Conservation (phyloP, 2,329 filamentous ascomycete genomes). For the Teratosphaeriaceae sp. region DNA sequence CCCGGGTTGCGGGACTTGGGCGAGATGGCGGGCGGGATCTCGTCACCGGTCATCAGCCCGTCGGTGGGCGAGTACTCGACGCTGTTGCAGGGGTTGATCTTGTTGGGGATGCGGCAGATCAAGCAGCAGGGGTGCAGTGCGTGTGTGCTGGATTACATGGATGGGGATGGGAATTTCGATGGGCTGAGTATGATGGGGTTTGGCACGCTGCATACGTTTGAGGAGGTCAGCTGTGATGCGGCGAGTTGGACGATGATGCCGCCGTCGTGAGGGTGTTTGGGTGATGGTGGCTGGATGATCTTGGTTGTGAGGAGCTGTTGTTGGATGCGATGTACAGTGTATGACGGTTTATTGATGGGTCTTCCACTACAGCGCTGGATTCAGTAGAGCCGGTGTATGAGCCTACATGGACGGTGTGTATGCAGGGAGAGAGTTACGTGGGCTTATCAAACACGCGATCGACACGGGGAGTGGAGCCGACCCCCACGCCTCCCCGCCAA, state of each 20-base stretch:
- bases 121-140: constrained; percentile 68
- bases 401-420: no score
- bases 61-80: constrained; percentile 61
- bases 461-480: no score
- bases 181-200: constrained; percentile 75
- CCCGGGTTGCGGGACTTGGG: constrained; percentile 58
- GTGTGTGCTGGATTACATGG: constrained; percentile 71
- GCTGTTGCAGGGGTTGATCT: constrained; percentile 68
- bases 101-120: constrained; percentile 76
- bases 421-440: no score
- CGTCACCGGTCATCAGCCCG: constrained; percentile 69
- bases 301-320: no score
- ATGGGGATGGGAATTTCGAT: constrained; percentile 66
- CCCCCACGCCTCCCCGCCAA: no score
- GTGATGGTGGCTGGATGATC: no score
- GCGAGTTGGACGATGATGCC: constrained; percentile 47
- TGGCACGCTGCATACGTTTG: constrained; percentile 68
- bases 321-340: no score
- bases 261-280: constrained; percentile 1
- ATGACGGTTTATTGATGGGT: no score
- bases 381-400: no score
- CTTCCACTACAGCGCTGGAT: no score
- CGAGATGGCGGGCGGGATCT: constrained; percentile 64
- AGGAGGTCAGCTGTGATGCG: constrained; percentile 68
- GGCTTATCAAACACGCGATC: no score